Evolutionary conservation across 306 rosid species (phyloP).

Genomic region (Quercus mongolica): DNA sequence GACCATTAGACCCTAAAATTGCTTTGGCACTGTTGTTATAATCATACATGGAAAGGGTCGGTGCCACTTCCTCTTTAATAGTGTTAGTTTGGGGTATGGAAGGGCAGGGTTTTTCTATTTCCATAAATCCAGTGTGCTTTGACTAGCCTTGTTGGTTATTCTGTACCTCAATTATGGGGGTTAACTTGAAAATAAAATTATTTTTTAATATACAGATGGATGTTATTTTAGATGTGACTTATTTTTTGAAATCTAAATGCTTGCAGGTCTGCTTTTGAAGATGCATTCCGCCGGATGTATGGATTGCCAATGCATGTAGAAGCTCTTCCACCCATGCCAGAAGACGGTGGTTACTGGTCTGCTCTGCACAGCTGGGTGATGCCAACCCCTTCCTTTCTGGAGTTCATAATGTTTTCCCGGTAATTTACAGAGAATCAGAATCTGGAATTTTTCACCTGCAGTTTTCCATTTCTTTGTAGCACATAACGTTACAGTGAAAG

Average conservation of each 20-base stretch:
- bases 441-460: not conserved
- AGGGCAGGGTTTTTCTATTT: not conserved
- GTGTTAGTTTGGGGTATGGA: not conserved
- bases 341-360: constrained; percentile 89
- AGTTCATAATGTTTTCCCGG: constrained; percentile 91
- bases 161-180: not conserved
- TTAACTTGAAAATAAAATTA: no score
- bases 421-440: constrained; percentile 23
- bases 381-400: constrained; percentile 96
- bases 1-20: not conserved
- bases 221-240: constrained; percentile 8
- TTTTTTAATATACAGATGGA: not conserved
- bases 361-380: constrained; percentile 96
- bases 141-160: not conserved
- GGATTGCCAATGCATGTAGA: constrained; percentile 54
- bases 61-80: no score
- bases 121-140: not conserved
- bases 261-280: constrained; percentile 75
- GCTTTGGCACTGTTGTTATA: not conserved
- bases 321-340: constrained; percentile 98
- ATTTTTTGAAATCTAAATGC: constrained; percentile 26
- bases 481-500: not conserved
- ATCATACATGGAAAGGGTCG: not conserved
- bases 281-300: constrained; percentile 68
- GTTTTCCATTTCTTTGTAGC: constrained; percentile 5